A percentile compares a stretch with the other conserved stretches of the same genome.
Evolutionary conservation across 805 yeast genomes (phyloP).

Genomic region (Candida maris): DNA sequence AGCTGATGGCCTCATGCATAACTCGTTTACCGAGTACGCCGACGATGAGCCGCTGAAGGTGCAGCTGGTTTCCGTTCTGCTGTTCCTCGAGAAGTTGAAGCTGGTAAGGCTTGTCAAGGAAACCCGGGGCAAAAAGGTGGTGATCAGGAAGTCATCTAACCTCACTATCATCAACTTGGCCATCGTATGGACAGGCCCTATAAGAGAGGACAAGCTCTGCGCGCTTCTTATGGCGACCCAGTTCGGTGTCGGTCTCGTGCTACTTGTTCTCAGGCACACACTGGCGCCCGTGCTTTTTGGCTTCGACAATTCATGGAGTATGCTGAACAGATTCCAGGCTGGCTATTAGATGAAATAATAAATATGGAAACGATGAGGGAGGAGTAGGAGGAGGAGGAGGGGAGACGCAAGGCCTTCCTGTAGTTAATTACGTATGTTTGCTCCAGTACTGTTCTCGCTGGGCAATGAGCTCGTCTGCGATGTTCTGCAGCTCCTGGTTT

Average conservation of each 20-base stretch:
- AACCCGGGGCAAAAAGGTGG: conserved; percentile 22
- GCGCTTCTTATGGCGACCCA: conserved; percentile 56
- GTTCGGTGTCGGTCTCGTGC: conserved; percentile 58
- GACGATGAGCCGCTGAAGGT: conserved; percentile 24
- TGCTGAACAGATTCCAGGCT: conserved; percentile 28
- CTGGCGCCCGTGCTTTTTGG: conserved; percentile 86
- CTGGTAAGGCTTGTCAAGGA: conserved; percentile 44
- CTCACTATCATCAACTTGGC: conserved; percentile 83
- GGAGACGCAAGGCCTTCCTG: too few species aligned
- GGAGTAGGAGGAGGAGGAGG: too few species aligned
- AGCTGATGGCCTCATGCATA: conserved; percentile 68
- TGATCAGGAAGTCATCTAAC: conserved; percentile 55
- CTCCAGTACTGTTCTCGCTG: conserved; percentile 44
- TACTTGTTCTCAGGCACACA: conserved; percentile 73
- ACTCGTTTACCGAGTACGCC: conserved; percentile 53
- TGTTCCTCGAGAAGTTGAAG: conserved; percentile 42
- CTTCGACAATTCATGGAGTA: conserved; percentile 64
- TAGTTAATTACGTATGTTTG: neutral
- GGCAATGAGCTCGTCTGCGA: conserved; percentile 58
- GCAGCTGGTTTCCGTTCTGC: conserved; percentile 35
- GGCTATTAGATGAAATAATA: too few species aligned
- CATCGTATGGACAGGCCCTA: conserved; percentile 85
- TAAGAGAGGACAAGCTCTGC: conserved; percentile 79
- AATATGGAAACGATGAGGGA: too few species aligned
- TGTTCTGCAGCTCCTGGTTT: conserved; percentile 62